Evolutionary conservation across 768 basidiomycete genomes (phyloP).

Genomic region (Lactifluus subvellereus): DNA sequence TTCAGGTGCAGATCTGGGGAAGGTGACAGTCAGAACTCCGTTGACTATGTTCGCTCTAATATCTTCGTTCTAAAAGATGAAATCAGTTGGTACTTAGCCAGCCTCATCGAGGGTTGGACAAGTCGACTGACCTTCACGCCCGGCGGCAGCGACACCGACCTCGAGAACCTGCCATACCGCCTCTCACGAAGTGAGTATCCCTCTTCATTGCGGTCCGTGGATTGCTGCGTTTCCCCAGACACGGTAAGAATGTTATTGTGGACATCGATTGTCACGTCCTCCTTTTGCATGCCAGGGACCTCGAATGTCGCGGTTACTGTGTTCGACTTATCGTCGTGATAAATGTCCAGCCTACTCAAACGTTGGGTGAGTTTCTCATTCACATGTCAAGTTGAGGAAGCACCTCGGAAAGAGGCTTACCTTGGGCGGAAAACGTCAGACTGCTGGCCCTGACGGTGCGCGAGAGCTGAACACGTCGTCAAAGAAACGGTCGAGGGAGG

Average conservation of each 20-base stretch:
- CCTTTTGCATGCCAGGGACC: slow-evolving; percentile 48
- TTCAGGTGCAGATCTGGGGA: slow-evolving; percentile 26
- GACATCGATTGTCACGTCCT: slow-evolving; percentile 48
- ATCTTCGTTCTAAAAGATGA: slow-evolving; percentile 25
- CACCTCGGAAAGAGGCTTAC: neutral
- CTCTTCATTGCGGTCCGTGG: slow-evolving; percentile 32
- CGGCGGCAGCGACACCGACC: slow-evolving; percentile 25
- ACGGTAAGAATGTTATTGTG: slow-evolving; percentile 45
- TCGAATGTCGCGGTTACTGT: slow-evolving; percentile 52
- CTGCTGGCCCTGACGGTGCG: slow-evolving; percentile 16
- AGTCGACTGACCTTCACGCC: slow-evolving; percentile 23
- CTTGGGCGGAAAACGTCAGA: slow-evolving; percentile 16
- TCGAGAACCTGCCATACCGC: slow-evolving; percentile 29
- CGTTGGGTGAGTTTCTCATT: neutral
- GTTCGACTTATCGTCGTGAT: slow-evolving; percentile 44
- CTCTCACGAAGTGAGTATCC: slow-evolving; percentile 35
- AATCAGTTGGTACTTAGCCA: neutral
- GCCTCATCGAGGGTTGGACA: neutral
- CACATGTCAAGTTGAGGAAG: neutral
- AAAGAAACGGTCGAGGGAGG: slow-evolving; percentile 41
- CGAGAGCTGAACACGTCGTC: slow-evolving; percentile 36
- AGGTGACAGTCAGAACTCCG: slow-evolving; percentile 30
- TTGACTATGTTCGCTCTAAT: slow-evolving; percentile 30
- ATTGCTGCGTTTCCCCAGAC: slow-evolving; percentile 42
- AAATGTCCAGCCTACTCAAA: slow-evolving; percentile 45